Evolutionary conservation across 768 basidiomycete species (phyloP).

Genomic region (Psilocybe azurescens): DNA sequence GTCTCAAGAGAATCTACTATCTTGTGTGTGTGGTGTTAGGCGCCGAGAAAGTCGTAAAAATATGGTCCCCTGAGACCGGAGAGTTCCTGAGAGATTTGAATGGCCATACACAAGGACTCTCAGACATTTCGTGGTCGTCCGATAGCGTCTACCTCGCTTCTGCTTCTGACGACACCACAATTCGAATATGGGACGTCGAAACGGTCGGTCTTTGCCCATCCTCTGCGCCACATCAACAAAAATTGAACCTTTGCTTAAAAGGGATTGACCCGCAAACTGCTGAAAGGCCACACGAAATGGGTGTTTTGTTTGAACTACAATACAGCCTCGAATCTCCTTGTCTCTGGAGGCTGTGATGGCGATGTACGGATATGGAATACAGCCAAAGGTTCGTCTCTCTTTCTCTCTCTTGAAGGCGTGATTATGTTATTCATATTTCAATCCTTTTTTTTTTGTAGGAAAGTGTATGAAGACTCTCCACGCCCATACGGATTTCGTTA

Average conservation of each 20-base stretch:
- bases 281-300: conserved; percentile 85
- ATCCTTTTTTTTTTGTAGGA: conserved; percentile 46
- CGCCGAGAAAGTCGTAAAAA: conserved; percentile 79
- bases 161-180: conserved; percentile 90
- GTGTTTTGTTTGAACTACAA: conserved; percentile 96
- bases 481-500: conserved; percentile 94
- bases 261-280: conserved; percentile 72
- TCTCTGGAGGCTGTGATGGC: conserved; percentile 92
- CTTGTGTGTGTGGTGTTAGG: conserved; percentile 43
- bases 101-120: conserved; percentile 84
- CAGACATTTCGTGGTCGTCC: conserved; percentile 88
- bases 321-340: conserved; percentile 83
- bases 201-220: conserved; percentile 51
- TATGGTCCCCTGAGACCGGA: conserved; percentile 84
- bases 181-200: conserved; percentile 90
- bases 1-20: conserved; percentile 13
- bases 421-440: background rate
- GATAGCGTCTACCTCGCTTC: conserved; percentile 86
- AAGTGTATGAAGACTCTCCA: conserved; percentile 86
- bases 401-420: background rate
- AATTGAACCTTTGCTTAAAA: conserved; percentile 28
- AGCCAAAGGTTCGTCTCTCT: conserved; percentile 60
- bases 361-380: conserved; percentile 94
- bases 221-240: background rate
- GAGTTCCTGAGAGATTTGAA: conserved; percentile 75